Base-by-base conservation (phyloP, 2,329 filamentous ascomycete genomes). In the Niveomyces coronatus region DNA sequence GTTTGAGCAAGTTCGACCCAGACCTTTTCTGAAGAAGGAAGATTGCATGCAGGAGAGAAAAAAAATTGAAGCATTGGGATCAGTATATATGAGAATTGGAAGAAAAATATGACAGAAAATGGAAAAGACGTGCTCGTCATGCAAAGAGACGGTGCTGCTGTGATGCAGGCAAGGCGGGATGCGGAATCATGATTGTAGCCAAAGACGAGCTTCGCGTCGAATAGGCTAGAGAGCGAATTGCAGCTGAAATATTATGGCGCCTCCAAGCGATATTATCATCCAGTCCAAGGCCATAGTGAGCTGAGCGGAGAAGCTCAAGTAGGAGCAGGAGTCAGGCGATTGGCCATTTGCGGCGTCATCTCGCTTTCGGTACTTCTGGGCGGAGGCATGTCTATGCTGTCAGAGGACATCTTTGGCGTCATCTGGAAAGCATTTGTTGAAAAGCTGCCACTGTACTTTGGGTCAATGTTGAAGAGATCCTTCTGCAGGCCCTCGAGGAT, bases 401-500 rank as follows among this genome's bases (percentile, higher is more conserved):
- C 33, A 1, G 34, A 23, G 4, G 20, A 18, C 20, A 49, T 38
- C 31, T 45, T 48, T 4, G 47, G 47, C 8, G 49, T 34, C 19
- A 15, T 26, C 28, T 38, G 29, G 8, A 14, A n/a, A 27, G n/a
- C 30, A 17, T 16, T 29, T 5, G n/a, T 10, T 13, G 37, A 13
- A 19, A 19, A 19, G 3, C 17, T 18, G 13, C 13, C 13, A 22
- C 23, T 30, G 14, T 7, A 37, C 14, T 9, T 16, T 8, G 39
- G 29, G 5, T 32, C 24, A 20, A 28, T 42, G 22, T 50, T 51
- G 34, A 63, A 64, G n/a, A 74, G 56, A 22, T 67, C 60, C n/a
- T 61, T 53, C 34, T 71, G 60, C 4, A 77, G 52, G 6, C 66
- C 68, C 43, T 72, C 63, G 11, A 95, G 68, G 42, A 95, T 91